Evolutionary conservation across 140 eudicot genomes (phyloP), one percentile per base, ranked within the genome.

Genomic region (Cichorium intybus): DNA sequence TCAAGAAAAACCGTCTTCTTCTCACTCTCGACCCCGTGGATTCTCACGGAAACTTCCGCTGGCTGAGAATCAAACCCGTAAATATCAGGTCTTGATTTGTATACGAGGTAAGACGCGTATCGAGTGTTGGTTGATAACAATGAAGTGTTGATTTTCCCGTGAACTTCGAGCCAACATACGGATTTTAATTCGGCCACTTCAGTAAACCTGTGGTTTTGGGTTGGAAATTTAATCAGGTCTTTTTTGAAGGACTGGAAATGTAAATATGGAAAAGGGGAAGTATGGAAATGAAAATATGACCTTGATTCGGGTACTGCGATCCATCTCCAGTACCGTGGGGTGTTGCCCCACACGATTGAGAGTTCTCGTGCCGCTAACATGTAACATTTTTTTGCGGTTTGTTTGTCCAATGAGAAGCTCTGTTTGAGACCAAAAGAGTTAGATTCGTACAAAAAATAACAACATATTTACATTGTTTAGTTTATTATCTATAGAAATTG

Each of bases 401-500:
- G 43, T 75, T 85, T 88, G 43, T 82, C 88, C 66, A 88, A 41
- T 16, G 79, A 73, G 53, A 85, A 85, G 70, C 82, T 80, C 96
- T 88, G 87, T 12, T 6, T 33, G 41, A 22, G 11, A 52, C 11
- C 53, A 57, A 51, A n/a, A 9, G 18, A 49, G 23, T 21, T 23
- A 24, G 35, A 14, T 21, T 21, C 41, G 16, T n/a, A 27, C 3
- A 54, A n/a, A n/a, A n/a, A 14, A 14, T 15, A 3, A 0, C 6
- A 15, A 43, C 5, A 2, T 43, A 43, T 8, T 43, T 43, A n/a
- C 12, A 11, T 43, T 43, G 11, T 1, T 6, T 0, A 5, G 10
- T 27, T 31, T 5, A 31, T 31, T 5, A n/a, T n/a, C n/a, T n/a
- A n/a, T n/a, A n/a, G n/a, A n/a, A n/a, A n/a, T n/a, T n/a, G n/a